A percentile compares a stretch with the other conserved stretches of the same genome.
phyloP scores from a whole-genome alignment of 2,329 filamentous ascomycete species.

The Ceratocystiopsis brevicomis region DNA sequence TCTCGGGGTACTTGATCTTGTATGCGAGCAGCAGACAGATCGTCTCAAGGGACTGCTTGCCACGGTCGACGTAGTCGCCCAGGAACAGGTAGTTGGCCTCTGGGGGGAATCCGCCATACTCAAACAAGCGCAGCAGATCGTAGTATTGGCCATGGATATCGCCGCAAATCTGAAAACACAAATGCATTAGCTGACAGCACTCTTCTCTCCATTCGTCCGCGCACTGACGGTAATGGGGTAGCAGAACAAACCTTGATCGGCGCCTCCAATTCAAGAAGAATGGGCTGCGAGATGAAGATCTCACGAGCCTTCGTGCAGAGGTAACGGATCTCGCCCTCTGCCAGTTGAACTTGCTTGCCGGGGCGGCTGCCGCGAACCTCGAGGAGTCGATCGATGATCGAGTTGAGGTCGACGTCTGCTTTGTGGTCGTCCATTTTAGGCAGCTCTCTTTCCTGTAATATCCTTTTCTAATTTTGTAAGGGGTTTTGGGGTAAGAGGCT shows the following conservation, averaged over 20 bases:
- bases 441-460: conserved; percentile 1
- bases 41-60: conserved; percentile 97
- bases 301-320: conserved; percentile 97
- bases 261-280: conserved; percentile 89
- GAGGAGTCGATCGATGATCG: conserved; percentile 94
- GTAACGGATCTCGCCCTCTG: conserved; percentile 90
- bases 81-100: conserved; percentile 99
- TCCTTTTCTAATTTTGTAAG: conserved; percentile 1
- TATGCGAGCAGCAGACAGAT: conserved; percentile 93
- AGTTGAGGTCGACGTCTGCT: conserved; percentile 93
- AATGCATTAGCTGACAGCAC: neutral
- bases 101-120: conserved; percentile 94
- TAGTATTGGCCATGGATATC: conserved; percentile 99
- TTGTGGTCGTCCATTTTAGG: conserved; percentile 42
- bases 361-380: conserved; percentile 95
- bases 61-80: conserved; percentile 94
- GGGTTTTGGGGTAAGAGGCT: neutral
- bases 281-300: conserved; percentile 98
- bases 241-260: conserved; percentile 72
- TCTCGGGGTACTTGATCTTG: conserved; percentile 99
- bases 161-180: conserved; percentile 69
- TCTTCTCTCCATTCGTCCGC: neutral
- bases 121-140: conserved; percentile 88
- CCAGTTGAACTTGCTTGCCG: conserved; percentile 93
- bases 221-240: neutral